Evolutionary conservation across 352 stramenopile species (phyloP).

Genomic region (Globisporangium paroecandrum): DNA sequence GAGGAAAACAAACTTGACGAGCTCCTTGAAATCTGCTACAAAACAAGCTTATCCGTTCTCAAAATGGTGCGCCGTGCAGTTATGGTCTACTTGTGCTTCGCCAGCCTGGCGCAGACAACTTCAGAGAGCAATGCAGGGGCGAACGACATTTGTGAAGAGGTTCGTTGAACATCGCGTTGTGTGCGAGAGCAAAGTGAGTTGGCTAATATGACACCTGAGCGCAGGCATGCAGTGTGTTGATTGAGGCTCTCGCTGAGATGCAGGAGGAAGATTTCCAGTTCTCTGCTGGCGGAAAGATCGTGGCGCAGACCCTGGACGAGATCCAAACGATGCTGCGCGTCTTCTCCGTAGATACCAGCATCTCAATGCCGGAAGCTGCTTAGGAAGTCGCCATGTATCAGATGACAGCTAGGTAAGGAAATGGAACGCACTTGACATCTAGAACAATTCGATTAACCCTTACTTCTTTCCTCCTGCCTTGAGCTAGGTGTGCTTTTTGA

Average conservation of each 20-base stretch:
- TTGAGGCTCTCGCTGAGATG: neutral
- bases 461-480: slow-evolving; percentile 4
- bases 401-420: neutral
- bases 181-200: neutral
- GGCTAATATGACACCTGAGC: neutral
- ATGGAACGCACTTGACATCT: slow-evolving; percentile 4
- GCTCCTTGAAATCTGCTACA: neutral
- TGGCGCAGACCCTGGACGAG: slow-evolving; percentile 9
- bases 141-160: slow-evolving; percentile 6
- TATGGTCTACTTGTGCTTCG: slow-evolving; percentile 6
- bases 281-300: neutral
- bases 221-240: neutral
- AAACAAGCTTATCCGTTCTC: too few relatives aligned
- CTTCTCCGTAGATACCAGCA: neutral
- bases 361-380: neutral
- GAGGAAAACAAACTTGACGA: neutral
- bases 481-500: neutral
- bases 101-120: neutral
- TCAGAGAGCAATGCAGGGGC: neutral
- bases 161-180: neutral
- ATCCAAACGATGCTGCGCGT: slow-evolving; percentile 6
- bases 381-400: neutral
- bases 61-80: neutral
- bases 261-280: slow-evolving; percentile 1
- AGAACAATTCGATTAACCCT: slow-evolving; percentile 11